Base-by-base conservation (phyloP, 129 eudicot species). In the Chrysanthemum makinoi region DNA sequence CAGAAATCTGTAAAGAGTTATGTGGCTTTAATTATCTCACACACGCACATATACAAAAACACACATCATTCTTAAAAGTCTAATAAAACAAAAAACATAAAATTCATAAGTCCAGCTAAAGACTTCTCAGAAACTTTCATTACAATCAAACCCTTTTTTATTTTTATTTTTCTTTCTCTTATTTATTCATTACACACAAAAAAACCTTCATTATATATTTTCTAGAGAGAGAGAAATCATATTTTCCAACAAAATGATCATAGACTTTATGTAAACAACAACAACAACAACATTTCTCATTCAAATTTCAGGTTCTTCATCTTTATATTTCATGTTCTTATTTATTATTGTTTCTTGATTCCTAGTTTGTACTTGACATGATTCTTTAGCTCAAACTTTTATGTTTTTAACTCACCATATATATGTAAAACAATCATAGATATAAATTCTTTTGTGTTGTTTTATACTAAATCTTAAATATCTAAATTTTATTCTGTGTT, bases 21-120 rank as follows among this genome's bases (percentile, higher is more conserved):
- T 35, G 33, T 80, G 80, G 83, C 80, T 80, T 58, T 66, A 80
- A 69, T 80, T 66, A 49, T 71, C 81, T 52, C 51, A 18, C 70
- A 66, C 69, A 14, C 79, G 43, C 66, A 46, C 60, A 39, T 1
- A 39, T 0, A 35, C 5, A 33, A 35, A 4, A 3, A 30, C 69
- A 14, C 79, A 54, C 73, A 47, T 60, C 62, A 53, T 77, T 62
- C 70, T 75, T 35, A n/a, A 39, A 39, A 33, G 62, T 62, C 77
- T 73, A 68, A 72, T 10, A 75, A 62, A 68, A 20, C 17, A 74
- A 16, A n/a, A 43, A 5, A 67, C 62, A 57, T 47, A 59, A 66
- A 76, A 59, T 59, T 51, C 80, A 52, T 5, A 50, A 76, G 62
- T 77, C 66, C 76, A 77, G 65, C 75, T 6, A 65, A 69, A 77